phyloP scores from a whole-genome alignment of 208 protist species.

The Wallacemonas sp. region DNA sequence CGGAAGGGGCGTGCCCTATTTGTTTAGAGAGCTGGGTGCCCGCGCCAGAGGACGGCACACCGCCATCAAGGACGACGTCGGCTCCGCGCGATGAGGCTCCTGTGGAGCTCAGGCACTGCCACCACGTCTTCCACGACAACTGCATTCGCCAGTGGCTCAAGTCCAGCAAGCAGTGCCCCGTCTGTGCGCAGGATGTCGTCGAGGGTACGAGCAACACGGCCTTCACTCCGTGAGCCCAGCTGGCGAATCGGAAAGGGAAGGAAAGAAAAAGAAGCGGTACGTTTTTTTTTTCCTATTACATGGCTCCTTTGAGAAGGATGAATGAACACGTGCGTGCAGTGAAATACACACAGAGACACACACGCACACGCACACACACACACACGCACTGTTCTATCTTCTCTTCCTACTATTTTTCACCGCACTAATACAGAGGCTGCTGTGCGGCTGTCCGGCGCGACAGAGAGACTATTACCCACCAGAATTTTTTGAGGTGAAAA shows the following conservation, averaged over 20 bases:
- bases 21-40: slow-evolving; percentile 57
- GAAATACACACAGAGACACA: too few species aligned
- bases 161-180: slow-evolving; percentile 69
- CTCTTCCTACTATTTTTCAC: too few species aligned
- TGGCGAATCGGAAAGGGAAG: neutral
- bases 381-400: too few species aligned
- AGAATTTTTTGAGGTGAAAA: too few species aligned
- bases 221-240: neutral
- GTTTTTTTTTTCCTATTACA: too few species aligned
- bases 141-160: slow-evolving; percentile 76
- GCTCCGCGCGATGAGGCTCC: neutral
- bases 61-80: slow-evolving; percentile 10
- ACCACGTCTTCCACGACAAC: slow-evolving; percentile 67
- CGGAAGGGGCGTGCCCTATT: slow-evolving; percentile 59
- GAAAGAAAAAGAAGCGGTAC: neutral
- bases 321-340: too few species aligned
- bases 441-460: too few species aligned
- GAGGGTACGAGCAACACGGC: slow-evolving; percentile 14
- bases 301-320: too few species aligned
- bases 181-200: slow-evolving; percentile 69
- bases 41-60: slow-evolving; percentile 8
- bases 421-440: too few species aligned
- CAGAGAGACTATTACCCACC: too few species aligned
- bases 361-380: too few species aligned
- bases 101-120: slow-evolving; percentile 50